Conservation (phyloP, 176 grass and related monocot genomes). For the Oryza brachyantha region DNA sequence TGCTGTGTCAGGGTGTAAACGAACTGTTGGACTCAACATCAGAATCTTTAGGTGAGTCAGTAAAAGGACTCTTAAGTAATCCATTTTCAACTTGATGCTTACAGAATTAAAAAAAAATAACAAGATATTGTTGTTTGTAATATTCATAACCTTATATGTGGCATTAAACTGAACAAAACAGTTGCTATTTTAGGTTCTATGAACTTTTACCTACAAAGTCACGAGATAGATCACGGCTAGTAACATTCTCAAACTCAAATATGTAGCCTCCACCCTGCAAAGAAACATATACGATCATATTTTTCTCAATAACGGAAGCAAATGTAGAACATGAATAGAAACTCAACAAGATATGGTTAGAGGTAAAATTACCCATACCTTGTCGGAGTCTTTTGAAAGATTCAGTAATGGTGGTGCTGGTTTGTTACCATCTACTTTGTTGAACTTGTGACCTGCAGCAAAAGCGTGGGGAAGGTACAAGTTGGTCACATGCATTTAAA, state of each 20-base stretch:
- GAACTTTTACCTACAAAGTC: constrained; percentile 77
- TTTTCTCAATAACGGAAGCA: not conserved
- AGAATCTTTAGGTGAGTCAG: not conserved
- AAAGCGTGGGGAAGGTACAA: not conserved
- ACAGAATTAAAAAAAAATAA: not conserved
- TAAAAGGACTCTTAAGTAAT: not conserved
- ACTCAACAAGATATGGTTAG: not conserved
- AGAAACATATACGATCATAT: not conserved
- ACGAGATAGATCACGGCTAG: constrained; percentile 55
- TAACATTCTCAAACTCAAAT: constrained; percentile 86
- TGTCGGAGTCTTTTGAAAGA: constrained; percentile 86
- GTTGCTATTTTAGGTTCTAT: not conserved
- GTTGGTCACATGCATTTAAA: constrained; percentile 7
- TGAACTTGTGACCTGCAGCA: constrained; percentile 84
- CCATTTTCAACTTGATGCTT: not conserved
- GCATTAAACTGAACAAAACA: not conserved
- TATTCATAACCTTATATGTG: not conserved
- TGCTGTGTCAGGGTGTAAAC: constrained; percentile 6
- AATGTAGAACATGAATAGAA: constrained; percentile 12
- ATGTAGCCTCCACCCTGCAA: constrained; percentile 87
- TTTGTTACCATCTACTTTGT: constrained; percentile 85
- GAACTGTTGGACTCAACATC: constrained; percentile 5
- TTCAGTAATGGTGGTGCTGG: constrained; percentile 81
- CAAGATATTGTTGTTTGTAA: not conserved
- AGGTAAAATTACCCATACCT: constrained; percentile 47